Conservation (phyloP, 2,329 filamentous ascomycete genomes). For the Fusarium sp. region DNA sequence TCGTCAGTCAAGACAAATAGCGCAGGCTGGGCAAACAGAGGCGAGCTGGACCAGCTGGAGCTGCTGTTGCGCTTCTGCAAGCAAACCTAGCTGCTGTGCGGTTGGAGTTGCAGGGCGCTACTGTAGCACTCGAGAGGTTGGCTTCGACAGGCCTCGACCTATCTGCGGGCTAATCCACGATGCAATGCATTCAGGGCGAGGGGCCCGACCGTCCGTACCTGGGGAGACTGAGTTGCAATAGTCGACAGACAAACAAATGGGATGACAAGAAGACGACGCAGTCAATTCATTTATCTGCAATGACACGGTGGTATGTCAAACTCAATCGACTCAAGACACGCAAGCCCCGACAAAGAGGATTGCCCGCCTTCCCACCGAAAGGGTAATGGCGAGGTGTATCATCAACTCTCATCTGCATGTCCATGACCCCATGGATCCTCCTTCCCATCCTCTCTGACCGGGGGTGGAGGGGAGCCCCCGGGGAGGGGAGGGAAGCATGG, state of each 20-base stretch:
- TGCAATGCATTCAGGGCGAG: background rate
- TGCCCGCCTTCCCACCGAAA: background rate
- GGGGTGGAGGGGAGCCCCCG: background rate
- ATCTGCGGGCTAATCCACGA: background rate
- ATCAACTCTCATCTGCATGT: constrained; percentile 10
- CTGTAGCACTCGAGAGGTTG: background rate
- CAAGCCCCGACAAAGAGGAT: background rate
- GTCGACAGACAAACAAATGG: background rate
- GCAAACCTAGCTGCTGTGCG: background rate
- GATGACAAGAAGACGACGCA: background rate
- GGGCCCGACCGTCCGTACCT: background rate
- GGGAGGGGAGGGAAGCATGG: background rate
- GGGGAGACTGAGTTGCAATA: background rate
- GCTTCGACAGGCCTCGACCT: background rate
- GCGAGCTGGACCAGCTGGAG: background rate
- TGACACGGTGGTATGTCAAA: background rate
- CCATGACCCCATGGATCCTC: constrained; percentile 17
- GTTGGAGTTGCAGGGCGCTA: background rate
- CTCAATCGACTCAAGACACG: background rate
- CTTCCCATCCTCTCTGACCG: constrained; percentile 1
- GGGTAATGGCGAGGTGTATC: constrained; percentile 9
- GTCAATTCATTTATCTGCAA: background rate
- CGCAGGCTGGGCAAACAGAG: background rate
- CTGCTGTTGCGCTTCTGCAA: background rate
- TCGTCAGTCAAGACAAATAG: constrained; percentile 17